phyloP scores from a whole-genome alignment of 306 rosid species.

The Prunus padus region DNA sequence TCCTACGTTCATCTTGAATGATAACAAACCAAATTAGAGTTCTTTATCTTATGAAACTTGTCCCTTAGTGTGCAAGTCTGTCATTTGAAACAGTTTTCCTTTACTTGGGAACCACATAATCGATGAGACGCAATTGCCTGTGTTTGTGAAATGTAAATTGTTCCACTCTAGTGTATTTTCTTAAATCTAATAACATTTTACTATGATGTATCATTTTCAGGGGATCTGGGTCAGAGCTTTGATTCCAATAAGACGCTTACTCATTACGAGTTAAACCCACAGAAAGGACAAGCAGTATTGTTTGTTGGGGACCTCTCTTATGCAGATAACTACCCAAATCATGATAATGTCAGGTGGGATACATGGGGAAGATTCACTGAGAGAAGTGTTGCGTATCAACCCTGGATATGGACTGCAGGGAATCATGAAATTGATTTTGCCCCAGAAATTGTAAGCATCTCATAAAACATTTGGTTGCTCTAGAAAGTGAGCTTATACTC shows the following conservation, averaged over 20 bases:
- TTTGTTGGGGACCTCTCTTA: conserved; percentile 84
- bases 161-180: too few relatives aligned
- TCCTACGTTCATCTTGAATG: neutral
- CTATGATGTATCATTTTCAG: conserved; percentile 21
- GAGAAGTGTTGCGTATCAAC: conserved; percentile 90
- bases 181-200: neutral
- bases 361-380: conserved; percentile 80
- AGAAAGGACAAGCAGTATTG: conserved; percentile 60
- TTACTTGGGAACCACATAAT: too few relatives aligned
- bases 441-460: conserved; percentile 61
- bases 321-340: conserved; percentile 67
- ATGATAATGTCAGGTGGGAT: conserved; percentile 79
- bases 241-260: conserved; percentile 76
- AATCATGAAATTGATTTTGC: conserved; percentile 85
- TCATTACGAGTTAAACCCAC: conserved; percentile 65
- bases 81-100: neutral
- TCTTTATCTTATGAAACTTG: neutral
- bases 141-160: neutral
- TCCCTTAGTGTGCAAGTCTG: neutral
- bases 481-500: too few relatives aligned
- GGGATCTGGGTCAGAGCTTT: conserved; percentile 90
- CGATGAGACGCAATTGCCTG: too few relatives aligned
- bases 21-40: neutral
- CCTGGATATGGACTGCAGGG: conserved; percentile 97
- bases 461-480: too few relatives aligned